Conservation (phyloP, 1,284 basidiomycete genomes). For the Trametes polyzona region DNA sequence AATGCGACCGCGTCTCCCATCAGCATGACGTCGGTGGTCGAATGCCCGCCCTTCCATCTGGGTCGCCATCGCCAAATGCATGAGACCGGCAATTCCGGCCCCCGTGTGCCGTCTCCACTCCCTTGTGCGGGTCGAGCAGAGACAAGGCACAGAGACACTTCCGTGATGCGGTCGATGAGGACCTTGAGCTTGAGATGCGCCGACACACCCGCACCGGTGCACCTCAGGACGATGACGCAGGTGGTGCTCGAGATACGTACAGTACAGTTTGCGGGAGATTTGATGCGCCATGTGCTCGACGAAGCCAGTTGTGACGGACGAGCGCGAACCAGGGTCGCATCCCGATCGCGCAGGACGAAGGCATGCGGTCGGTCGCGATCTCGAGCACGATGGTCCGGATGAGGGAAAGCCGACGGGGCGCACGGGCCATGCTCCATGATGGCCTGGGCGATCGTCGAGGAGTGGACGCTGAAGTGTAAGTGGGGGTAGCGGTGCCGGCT, state of each 20-base stretch:
- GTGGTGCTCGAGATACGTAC: not conserved
- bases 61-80: conserved; percentile 3
- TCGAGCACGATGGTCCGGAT: conserved; percentile 21
- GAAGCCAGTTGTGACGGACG: not conserved
- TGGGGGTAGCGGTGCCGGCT: conserved; percentile 18
- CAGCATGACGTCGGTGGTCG: conserved; percentile 21
- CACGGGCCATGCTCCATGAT: not conserved
- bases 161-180: conserved; percentile 9
- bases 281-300: conserved; percentile 7
- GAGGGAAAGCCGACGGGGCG: conserved; percentile 9
- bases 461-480: not conserved
- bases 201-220: not conserved
- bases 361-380: not conserved
- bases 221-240: conserved; percentile 12
- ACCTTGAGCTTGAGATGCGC: not conserved
- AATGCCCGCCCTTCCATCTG: not conserved
- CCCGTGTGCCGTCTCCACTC: conserved; percentile 18
- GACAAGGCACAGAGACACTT: conserved; percentile 5
- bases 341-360: not conserved
- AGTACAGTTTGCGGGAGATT: conserved; percentile 10
- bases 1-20: conserved; percentile 11
- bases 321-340: not conserved
- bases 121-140: conserved; percentile 16
- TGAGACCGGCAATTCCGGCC: conserved; percentile 13
- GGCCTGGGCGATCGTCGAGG: conserved; percentile 16